Base-by-base conservation (phyloP, 305 asterid species). In the Solanum hybrid region DNA sequence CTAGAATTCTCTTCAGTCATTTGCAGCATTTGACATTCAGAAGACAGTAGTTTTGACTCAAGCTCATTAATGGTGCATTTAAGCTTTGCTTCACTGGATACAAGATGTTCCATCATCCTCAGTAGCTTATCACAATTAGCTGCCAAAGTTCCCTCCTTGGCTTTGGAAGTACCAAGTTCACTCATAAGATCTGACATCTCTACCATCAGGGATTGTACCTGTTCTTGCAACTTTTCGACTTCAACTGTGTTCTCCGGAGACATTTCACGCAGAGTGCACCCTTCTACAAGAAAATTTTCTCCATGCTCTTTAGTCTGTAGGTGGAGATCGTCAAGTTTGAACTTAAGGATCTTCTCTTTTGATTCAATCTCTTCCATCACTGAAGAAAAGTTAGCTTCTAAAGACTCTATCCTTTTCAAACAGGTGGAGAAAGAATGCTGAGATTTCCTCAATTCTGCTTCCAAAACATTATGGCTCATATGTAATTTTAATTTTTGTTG, bases 1-100 rank as follows among this genome's bases (percentile, higher is more conserved):
- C 86, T 75, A 4, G 89, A 80, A 10, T 91, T 92, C 37, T 92
- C 93, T 35, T 94, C 95, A n/a, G 85, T 92, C 80, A 93, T 84
- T 76, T 88, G 91, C 56, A 89, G 87, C 89, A 90, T 88, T 88
- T 93, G 91, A 17, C 86, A 86, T 79, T 92, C 93, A 17, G 91
- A 91, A 38, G 78, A 32, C 20, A 87, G 88, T 27, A 92, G 86
- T 73, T 76, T 90, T 9, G 90, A 81, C 86, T 93, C 94, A 76
- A 92, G 91, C 88, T 89, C 92, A 35, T 86, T 79, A 40, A 91
- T 88, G 73, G 88, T 85, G 89, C 84, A 71, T 91, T 87, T 90
- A 40, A 86, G 88, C 76, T 89, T 92, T 8, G 91, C 89, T 88
- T 88, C 92, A 69, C 80, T 40, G 27, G 92, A 86, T 90, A 78